These are phyloP conservation scores for Rhododendron simsii DNA, from an alignment of 148 eudicot species.

Conservation along the genomic window DNA sequence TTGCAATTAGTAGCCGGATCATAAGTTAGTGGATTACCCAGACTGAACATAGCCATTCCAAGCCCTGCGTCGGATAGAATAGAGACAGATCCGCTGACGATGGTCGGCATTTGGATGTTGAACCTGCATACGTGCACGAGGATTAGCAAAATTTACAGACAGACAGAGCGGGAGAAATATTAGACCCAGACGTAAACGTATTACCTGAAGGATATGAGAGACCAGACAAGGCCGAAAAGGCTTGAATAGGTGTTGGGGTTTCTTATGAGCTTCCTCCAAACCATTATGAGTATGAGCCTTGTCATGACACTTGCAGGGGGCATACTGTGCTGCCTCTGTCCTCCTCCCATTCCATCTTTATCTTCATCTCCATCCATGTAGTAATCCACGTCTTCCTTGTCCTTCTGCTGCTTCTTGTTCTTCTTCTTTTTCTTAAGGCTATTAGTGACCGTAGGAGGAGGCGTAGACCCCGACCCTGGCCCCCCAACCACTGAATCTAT, in stretches of 20 bases:
- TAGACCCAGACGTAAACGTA: too few relatives aligned
- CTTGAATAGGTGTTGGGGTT: constrained; percentile 96
- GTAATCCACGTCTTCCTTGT: neutral
- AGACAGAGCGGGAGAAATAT: neutral
- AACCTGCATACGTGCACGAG: constrained; percentile 36
- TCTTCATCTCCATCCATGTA: constrained; percentile 42
- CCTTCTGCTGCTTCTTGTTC: neutral
- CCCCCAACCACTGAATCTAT: constrained; percentile 27
- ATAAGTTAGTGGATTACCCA: constrained; percentile 41
- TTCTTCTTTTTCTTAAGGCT: neutral
- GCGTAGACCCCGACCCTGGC: constrained; percentile 57
- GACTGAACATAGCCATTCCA: constrained; percentile 99
- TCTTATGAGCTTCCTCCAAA: constrained; percentile 95
- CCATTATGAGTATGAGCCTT: constrained; percentile 90
- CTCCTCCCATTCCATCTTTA: constrained; percentile 23
- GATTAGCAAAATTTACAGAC: neutral
- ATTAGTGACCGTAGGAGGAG: neutral
- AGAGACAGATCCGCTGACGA: constrained; percentile 77
- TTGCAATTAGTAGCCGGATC: neutral
- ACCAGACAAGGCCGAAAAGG: constrained; percentile 82
- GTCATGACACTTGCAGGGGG: constrained; percentile 98
- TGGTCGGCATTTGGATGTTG: constrained; percentile 85
- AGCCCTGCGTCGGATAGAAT: constrained; percentile 96
- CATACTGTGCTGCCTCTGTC: constrained; percentile 59
- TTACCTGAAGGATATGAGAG: constrained; percentile 81